These are phyloP conservation scores for Tieghemiomyces parasiticus DNA, from an alignment of 192 early-diverging fungal genomes.

Conservation along the genomic window DNA sequence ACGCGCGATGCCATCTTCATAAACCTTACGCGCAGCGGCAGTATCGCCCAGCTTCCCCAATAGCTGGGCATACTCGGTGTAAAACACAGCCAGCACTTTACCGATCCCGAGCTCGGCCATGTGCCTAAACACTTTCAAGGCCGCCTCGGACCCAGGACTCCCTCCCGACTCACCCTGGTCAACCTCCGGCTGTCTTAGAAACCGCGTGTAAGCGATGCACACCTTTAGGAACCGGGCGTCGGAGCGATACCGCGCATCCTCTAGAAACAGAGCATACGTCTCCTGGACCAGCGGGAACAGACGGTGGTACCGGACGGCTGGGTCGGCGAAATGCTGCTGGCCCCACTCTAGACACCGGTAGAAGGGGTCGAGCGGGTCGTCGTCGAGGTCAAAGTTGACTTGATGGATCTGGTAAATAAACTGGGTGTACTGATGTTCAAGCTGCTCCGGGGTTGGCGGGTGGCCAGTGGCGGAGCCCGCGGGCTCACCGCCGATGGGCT, in stretches of 20 bases:
- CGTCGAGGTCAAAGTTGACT: constrained; percentile 17
- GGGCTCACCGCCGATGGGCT: no score
- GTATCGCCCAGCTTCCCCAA: constrained; percentile 33
- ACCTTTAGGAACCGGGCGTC: constrained; percentile 42
- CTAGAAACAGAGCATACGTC: constrained; percentile 29
- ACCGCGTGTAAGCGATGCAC: constrained; percentile 41
- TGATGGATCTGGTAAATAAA: constrained; percentile 16
- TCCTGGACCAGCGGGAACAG: constrained; percentile 25
- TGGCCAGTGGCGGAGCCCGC: no score
- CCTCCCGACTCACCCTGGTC: no score
- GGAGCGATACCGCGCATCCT: constrained; percentile 36
- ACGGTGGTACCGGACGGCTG: background rate
- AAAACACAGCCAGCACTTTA: constrained; percentile 38
- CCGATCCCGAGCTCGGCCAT: constrained; percentile 60
- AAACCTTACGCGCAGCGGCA: background rate
- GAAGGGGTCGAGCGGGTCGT: constrained; percentile 45
- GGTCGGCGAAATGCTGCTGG: constrained; percentile 28
- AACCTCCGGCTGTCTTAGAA: constrained; percentile 30
- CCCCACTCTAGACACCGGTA: constrained; percentile 45
- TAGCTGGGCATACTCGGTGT: constrained; percentile 57
- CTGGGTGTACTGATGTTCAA: constrained; percentile 4
- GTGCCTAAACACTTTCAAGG: constrained; percentile 47
- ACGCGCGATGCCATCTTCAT: background rate
- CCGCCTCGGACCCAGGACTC: background rate
- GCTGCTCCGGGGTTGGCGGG: background rate